Base-by-base conservation (phyloP, 31 red algal species). In the Bonnemaisonia californica region DNA sequence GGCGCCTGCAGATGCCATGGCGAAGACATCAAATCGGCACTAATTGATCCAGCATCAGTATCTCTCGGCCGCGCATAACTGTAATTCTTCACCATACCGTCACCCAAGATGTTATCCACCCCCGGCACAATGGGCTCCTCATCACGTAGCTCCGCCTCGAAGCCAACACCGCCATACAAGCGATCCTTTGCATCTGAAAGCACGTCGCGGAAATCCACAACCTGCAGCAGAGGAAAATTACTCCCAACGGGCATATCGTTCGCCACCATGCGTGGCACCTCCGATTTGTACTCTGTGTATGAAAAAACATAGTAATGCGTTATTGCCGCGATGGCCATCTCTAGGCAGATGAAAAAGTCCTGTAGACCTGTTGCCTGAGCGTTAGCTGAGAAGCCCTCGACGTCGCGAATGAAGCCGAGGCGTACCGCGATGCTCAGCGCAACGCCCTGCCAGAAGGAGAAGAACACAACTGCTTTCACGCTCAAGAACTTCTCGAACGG, bases 391-490 rank as follows among this genome's bases (percentile, higher is more conserved):
- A 74, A 98, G 71, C 88, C 95, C 60, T 67, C 88, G 0, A 95
- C 88, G 65, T 95, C 95, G 41, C 59, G 85, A 22, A 98, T 30
- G 64, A 86, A 16, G 58, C 83, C 68, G 21, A 94, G 71, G 22
- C 74, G 82, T 31, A 92, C 69, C 45, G 91, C 83, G 24, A 90
- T 41, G 2, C 48, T 71, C 5, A 98, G 74, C 55, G 77, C 95
- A 31, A 98, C 79, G 41, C 95, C 95, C 57, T 98, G 95, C 95
- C 95, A 98, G 71, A 94, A 98, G 2, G 91, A 87, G 45, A 98
- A 92, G 79, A 98, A 98, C 8, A 98, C 85, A 22, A 98, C 92
- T 2, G 88, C 81, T 73, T 98, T 98, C 57, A 98, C 91, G 64
- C 76, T 69, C 57, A 94, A 45, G 71, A 98, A 98, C 54, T 98